These are phyloP conservation scores for Sextonia rubra DNA, from an alignment of 164 flowering plant genomes.

Conservation along the genomic window DNA sequence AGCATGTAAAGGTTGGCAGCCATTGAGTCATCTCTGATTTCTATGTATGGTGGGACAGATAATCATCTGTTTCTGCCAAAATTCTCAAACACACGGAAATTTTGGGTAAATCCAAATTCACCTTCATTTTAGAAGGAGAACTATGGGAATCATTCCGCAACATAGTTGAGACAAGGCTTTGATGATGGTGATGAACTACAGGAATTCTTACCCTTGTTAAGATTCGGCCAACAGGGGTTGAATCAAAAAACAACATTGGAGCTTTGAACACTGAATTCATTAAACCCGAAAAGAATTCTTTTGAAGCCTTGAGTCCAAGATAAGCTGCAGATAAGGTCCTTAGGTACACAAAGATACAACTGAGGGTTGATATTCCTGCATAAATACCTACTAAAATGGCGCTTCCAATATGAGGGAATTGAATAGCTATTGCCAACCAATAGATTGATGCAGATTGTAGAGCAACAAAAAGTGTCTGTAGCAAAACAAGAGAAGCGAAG, in stretches of 20 bases:
- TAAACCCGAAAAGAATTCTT: conserved; percentile 63
- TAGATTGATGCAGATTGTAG: conserved; percentile 62
- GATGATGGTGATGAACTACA: neutral
- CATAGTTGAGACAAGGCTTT: too few relatives aligned
- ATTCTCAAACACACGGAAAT: neutral
- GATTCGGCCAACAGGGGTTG: conserved; percentile 86
- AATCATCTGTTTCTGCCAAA: too few relatives aligned
- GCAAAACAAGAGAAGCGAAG: conserved; percentile 20
- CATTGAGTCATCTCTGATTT: too few relatives aligned
- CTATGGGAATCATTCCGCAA: conserved; percentile 37
- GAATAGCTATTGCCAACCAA: conserved; percentile 71
- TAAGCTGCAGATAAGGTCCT: conserved; percentile 48
- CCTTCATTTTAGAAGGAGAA: neutral
- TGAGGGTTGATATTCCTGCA: conserved; percentile 42
- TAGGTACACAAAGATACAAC: conserved; percentile 48
- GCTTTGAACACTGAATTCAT: conserved; percentile 64
- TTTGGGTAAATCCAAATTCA: neutral
- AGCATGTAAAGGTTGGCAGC: too few relatives aligned
- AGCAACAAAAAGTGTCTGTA: conserved; percentile 44
- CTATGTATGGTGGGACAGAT: too few relatives aligned
- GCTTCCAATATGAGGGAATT: conserved; percentile 37
- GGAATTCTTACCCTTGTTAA: conserved; percentile 59
- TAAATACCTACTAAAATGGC: conserved; percentile 56
- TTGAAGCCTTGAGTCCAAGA: conserved; percentile 71
- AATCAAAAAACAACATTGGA: conserved; percentile 89